Base-by-base conservation (phyloP, 202 grass and related monocot species). In the Carex sylvatica region DNA sequence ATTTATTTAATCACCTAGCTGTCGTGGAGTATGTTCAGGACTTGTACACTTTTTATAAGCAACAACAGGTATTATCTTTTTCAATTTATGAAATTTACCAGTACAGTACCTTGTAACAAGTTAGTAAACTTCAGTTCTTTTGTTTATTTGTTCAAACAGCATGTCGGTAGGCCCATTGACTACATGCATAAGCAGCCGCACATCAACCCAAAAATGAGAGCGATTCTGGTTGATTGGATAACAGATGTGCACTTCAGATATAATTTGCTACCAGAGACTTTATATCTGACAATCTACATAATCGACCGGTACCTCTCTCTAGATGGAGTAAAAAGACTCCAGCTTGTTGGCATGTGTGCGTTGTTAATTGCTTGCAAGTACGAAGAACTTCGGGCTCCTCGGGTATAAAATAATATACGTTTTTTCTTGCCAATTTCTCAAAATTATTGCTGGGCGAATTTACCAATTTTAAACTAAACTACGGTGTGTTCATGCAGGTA, bases 291-390 rank as follows among this genome's bases (percentile, higher is more conserved):
- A 0, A 70, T 96, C 19, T 89, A 93, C 67, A 83, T 96, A 54
- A 74, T 99, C 1, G 96, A 99, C 44, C 84, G 84, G 6, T 96
- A 86, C 65, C 91, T 99, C 14, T 96, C 96, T 10, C 77, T 88
- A 78, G 88, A 92, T 35, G 65, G 63, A 2, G 70, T 93, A 19
- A 55, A 60, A 64, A 87, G 91, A 81, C 86, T 99, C 74, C 91
- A 95, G 86, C 91, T 99, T 24, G 91, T 92, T 12, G 96, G 93
- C 4, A 85, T 95, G 26, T 87, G 85, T 7, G 75, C 96, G 51
- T 89, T 95, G 83, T 87, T 99, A 18, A 93, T 96, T 4, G 86
- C 93, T 1, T 93, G 93, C 91, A 99, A 99, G 69, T 99, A 99
- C 6, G 96, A 99, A 24, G 96, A 99, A 35, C 87, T 96, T 2